Percentiles rank a stretch among this genome's conserved stretches.
phyloP scores from a whole-genome alignment of 2,329 filamentous ascomycete species.

The Diaporthe longicolla region DNA sequence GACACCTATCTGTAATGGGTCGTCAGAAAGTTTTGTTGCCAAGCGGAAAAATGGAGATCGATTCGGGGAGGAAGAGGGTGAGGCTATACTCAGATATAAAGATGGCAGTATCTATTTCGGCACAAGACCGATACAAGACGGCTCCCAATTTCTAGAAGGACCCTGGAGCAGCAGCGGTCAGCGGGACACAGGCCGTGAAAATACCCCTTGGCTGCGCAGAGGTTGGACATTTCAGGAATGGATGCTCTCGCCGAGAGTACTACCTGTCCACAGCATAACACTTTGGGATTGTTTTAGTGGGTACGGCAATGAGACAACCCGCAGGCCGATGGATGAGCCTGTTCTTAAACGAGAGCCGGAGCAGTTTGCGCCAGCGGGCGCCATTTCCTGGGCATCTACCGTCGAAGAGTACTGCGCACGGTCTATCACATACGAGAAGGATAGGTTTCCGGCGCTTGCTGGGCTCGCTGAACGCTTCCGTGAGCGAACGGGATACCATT shows the following conservation, averaged over 20 bases:
- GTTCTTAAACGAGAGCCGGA: neutral
- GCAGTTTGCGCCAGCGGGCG: neutral
- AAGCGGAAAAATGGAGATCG: neutral
- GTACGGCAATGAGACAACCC: neutral
- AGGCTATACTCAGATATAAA: too few relatives aligned
- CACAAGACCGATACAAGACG: neutral
- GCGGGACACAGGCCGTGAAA: too few relatives aligned
- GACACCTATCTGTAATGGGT: neutral
- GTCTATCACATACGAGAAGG: neutral
- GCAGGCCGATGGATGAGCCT: neutral
- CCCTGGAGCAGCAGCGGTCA: too few relatives aligned
- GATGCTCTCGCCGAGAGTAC: slow-evolving; percentile 11
- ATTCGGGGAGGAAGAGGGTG: rapidly evolving
- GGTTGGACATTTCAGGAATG: slow-evolving; percentile 23
- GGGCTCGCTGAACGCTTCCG: neutral
- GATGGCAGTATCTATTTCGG: too few relatives aligned
- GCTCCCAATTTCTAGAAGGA: too few relatives aligned
- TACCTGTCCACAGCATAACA: slow-evolving; percentile 6
- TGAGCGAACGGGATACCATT: neutral
- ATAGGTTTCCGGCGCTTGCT: neutral
- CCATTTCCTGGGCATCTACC: neutral
- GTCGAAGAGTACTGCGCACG: neutral
- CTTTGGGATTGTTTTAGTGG: slow-evolving; percentile 12
- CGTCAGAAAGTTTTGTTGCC: neutral
- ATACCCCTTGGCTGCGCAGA: neutral